Conservation (phyloP, 2,329 filamentous ascomycete species). For the Fusarium mexicanum region DNA sequence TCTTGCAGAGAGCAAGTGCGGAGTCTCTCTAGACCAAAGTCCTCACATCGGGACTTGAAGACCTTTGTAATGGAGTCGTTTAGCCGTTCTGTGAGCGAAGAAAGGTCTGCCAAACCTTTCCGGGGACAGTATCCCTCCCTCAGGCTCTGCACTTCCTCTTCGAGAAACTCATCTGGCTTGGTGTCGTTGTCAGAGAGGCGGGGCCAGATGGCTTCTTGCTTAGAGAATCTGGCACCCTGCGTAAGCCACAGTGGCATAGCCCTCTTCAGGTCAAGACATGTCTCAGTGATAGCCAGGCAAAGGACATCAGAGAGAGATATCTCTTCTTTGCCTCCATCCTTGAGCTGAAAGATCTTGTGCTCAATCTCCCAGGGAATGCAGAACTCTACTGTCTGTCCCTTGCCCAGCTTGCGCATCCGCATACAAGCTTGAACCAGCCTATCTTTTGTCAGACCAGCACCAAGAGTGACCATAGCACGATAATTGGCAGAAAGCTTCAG, state of each 20-base stretch:
- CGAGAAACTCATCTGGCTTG: constrained; percentile 54
- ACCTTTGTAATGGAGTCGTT: rapidly evolving
- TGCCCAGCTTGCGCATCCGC: constrained; percentile 75
- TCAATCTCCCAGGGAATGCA: constrained; percentile 68
- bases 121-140: constrained; percentile 61
- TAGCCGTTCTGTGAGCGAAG: not conserved
- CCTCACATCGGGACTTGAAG: not conserved
- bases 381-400: constrained; percentile 73
- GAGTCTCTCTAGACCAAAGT: constrained; percentile 20
- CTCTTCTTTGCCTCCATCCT: rapidly evolving
- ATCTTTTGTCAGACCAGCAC: constrained; percentile 73
- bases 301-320: constrained; percentile 66
- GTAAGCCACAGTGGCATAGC: constrained; percentile 61
- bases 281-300: constrained; percentile 61
- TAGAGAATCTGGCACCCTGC: constrained; percentile 65
- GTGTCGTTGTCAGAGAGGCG: rapidly evolving
- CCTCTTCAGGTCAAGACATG: constrained; percentile 16
- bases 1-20: constrained; percentile 57
- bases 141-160: constrained; percentile 63
- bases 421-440: constrained; percentile 76
- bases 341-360: constrained; percentile 55
- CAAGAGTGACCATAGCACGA: constrained; percentile 74
- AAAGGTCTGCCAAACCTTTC: not conserved
- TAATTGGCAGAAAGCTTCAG: constrained; percentile 67
- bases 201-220: constrained; percentile 52